Evolutionary conservation across 1,284 basidiomycete species (phyloP).

Genomic region (Rhodotorula sp.): DNA sequence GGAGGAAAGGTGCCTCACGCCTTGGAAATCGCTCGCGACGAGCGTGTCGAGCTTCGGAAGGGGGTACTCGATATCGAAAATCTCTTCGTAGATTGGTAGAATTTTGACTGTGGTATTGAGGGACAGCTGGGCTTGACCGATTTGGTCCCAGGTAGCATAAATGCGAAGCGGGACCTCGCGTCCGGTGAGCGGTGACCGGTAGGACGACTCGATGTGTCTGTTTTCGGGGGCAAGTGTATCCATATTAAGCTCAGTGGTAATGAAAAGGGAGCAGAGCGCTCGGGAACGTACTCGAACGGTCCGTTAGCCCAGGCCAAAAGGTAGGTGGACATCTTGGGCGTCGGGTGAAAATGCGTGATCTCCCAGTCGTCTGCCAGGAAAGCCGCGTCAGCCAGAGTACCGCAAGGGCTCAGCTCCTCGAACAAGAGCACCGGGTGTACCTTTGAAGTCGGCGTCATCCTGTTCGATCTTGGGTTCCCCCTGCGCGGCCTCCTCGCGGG

Average conservation of each 20-base stretch:
- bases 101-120: conserved; percentile 86
- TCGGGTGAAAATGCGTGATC: conserved; percentile 47
- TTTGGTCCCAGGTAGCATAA: conserved; percentile 80
- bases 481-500: neutral
- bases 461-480: neutral
- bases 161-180: conserved; percentile 79
- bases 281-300: conserved; percentile 57
- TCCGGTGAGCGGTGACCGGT: conserved; percentile 76
- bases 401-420: too few species aligned
- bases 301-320: conserved; percentile 90
- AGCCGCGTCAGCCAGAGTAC: too few species aligned
- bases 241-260: too few species aligned
- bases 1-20: conserved; percentile 45
- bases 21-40: conserved; percentile 44
- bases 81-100: conserved; percentile 82
- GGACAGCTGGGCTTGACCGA: conserved; percentile 70
- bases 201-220: conserved; percentile 67
- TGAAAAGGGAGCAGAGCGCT: neutral
- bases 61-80: conserved; percentile 50
- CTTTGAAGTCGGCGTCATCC: neutral
- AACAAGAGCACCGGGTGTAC: neutral
- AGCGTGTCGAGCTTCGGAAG: conserved; percentile 50
- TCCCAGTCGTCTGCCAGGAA: conserved; percentile 41
- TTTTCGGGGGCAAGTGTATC: neutral
- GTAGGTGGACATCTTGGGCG: conserved; percentile 75